Percentiles rank a stretch among this genome's conserved stretches.
Evolutionary conservation across 192 early-diverging fungal species (phyloP).

Genomic region (Mortierella antarctica): DNA sequence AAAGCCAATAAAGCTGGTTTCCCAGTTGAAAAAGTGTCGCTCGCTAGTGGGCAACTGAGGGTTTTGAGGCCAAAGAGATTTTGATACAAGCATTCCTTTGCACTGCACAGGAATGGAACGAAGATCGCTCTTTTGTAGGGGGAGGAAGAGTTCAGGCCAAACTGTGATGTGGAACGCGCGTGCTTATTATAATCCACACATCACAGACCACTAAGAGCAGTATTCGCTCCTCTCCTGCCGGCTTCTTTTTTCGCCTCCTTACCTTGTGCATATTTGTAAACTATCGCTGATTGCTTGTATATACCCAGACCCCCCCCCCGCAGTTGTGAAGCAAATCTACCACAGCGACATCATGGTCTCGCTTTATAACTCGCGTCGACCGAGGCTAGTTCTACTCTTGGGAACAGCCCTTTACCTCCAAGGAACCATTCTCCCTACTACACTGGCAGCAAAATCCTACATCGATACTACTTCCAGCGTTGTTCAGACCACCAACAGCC

Average conservation of each 20-base stretch:
- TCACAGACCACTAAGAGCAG: neutral
- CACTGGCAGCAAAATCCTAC: neutral
- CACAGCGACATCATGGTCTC: slow-evolving; percentile 4
- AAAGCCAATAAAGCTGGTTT: no score
- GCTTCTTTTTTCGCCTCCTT: neutral
- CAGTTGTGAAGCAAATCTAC: no score
- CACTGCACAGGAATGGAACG: no score
- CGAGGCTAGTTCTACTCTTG: slow-evolving; percentile 1
- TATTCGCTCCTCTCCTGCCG: neutral
- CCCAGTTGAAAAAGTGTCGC: neutral
- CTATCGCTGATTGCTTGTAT: no score
- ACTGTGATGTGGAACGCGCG: slow-evolving; percentile 27
- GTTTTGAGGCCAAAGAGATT: neutral
- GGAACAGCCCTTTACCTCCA: slow-evolving; percentile 2
- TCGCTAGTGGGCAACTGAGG: neutral
- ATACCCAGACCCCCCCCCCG: no score
- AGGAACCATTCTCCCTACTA: neutral
- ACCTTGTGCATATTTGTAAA: neutral
- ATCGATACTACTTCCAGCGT: neutral
- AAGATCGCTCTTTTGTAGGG: neutral
- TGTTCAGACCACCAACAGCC: no score
- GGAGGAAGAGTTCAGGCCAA: slow-evolving; percentile 7
- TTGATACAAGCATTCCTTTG: neutral
- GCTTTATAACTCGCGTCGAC: neutral
- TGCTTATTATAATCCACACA: neutral